Conservation (phyloP, 2,329 filamentous ascomycete species). For the Curvularia verruculosa region DNA sequence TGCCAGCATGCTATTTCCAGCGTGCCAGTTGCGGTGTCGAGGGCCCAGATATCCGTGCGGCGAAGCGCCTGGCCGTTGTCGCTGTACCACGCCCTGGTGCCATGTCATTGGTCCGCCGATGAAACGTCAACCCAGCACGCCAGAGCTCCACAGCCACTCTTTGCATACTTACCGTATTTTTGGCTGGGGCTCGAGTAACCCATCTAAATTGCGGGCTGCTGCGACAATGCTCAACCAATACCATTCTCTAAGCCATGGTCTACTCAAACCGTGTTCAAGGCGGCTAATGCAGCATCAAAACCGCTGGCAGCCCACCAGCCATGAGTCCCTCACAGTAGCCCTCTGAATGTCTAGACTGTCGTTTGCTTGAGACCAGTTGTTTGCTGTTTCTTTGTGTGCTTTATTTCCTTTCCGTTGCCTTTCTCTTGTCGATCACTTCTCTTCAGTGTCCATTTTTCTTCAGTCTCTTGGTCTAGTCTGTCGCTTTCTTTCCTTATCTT, state of each 20-base stretch:
- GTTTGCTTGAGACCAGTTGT: slow-evolving; percentile 34
- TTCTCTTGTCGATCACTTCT: slow-evolving; percentile 42
- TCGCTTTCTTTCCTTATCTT: slow-evolving; percentile 13
- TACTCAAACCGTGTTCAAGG: slow-evolving; percentile 47
- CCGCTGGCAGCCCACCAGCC: slow-evolving; percentile 32
- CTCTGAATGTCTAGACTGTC: slow-evolving; percentile 35
- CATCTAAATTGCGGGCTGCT: slow-evolving; percentile 30
- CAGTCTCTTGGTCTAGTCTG: slow-evolving; percentile 26
- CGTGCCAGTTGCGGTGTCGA: slow-evolving; percentile 13
- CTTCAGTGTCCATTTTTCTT: slow-evolving; percentile 35
- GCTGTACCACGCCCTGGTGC: slow-evolving; percentile 14
- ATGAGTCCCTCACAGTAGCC: slow-evolving; percentile 31
- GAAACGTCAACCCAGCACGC: slow-evolving; percentile 32
- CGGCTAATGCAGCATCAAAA: slow-evolving; percentile 50
- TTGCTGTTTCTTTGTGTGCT: slow-evolving; percentile 27
- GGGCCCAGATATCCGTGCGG: slow-evolving; percentile 16
- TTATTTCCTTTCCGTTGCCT: slow-evolving; percentile 30
- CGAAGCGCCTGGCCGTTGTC: slow-evolving; percentile 29
- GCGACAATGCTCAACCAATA: slow-evolving; percentile 43
- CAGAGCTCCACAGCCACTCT: slow-evolving; percentile 41
- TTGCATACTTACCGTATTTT: slow-evolving; percentile 23
- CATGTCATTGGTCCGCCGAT: slow-evolving; percentile 33
- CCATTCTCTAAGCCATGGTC: slow-evolving; percentile 33
- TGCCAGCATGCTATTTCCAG: slow-evolving; percentile 10
- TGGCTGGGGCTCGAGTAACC: slow-evolving; percentile 28